A percentile compares a stretch with the other conserved stretches of the same genome.
Conservation (phyloP, 1,284 basidiomycete genomes). For the Pterulicium gracile region DNA sequence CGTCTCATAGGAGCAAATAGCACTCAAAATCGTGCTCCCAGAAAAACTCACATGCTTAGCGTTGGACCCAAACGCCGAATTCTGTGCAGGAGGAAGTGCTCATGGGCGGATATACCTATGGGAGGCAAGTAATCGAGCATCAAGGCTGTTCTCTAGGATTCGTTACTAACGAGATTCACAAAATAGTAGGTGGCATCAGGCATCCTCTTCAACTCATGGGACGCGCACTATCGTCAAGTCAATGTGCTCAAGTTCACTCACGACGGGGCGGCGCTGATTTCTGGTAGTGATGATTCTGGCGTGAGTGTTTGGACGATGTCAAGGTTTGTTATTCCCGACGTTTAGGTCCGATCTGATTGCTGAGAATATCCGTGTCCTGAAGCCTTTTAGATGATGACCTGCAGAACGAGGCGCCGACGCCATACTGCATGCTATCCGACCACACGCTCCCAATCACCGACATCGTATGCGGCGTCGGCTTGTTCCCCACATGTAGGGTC, state of each 20-base stretch:
- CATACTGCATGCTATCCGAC: constrained; percentile 78
- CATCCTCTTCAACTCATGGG: constrained; percentile 81
- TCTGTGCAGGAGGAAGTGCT: constrained; percentile 79
- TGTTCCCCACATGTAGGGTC: constrained; percentile 69
- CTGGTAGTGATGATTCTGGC: constrained; percentile 84
- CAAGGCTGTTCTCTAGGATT: constrained; percentile 3
- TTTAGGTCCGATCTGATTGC: constrained; percentile 10
- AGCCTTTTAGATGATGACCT: constrained; percentile 63
- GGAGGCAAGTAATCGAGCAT: constrained; percentile 56
- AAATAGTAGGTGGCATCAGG: constrained; percentile 73
- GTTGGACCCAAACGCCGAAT: constrained; percentile 61
- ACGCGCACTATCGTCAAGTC: constrained; percentile 89
- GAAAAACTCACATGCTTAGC: constrained; percentile 80
- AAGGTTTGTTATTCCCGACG: constrained; percentile 46
- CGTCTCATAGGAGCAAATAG: constrained; percentile 68
- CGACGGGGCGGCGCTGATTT: constrained; percentile 74
- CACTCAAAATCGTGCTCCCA: constrained; percentile 79
- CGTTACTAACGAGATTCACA: constrained; percentile 11
- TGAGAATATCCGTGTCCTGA: constrained; percentile 7
- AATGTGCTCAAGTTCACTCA: constrained; percentile 75
- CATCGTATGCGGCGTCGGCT: constrained; percentile 67
- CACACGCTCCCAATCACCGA: constrained; percentile 88
- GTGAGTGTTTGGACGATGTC: constrained; percentile 86
- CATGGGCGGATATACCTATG: constrained; percentile 90
- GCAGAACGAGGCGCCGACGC: constrained; percentile 62